A percentile compares a stretch with the other conserved stretches of the same genome.
Evolutionary conservation across 1,284 basidiomycete genomes (phyloP).

Genomic region (Ganoderma leucocontextum): DNA sequence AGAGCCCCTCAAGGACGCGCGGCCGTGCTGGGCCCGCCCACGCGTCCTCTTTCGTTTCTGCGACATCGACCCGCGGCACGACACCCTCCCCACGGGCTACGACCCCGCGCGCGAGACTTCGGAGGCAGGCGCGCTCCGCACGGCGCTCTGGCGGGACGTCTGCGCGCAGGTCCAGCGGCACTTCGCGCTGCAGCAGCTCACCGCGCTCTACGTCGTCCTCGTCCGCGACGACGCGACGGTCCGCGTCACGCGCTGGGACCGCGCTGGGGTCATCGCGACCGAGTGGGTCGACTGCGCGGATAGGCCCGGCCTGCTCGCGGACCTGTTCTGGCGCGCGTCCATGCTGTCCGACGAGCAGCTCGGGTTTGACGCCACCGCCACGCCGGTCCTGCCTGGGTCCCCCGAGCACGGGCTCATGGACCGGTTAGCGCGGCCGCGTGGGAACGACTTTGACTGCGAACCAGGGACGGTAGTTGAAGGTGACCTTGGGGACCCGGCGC

Average conservation of each 20-base stretch:
- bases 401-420: conserved; percentile 18
- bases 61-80: background rate
- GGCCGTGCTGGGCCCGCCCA: conserved; percentile 1
- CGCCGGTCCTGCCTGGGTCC: conserved; percentile 8
- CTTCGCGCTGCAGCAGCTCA: conserved; percentile 1
- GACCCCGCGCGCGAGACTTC: background rate
- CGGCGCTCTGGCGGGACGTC: background rate
- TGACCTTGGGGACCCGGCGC: background rate
- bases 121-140: background rate
- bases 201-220: conserved; percentile 1
- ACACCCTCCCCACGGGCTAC: background rate
- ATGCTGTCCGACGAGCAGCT: conserved; percentile 19
- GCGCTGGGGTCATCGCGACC: conserved; percentile 1
- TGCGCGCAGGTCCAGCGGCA: conserved; percentile 6
- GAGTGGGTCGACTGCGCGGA: conserved; percentile 1
- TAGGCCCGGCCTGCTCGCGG: conserved; percentile 1
- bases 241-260: conserved; percentile 8
- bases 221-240: background rate
- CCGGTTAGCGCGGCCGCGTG: background rate
- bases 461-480: background rate
- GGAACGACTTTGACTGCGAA: background rate
- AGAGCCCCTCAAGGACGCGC: background rate
- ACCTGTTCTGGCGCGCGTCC: conserved; percentile 16
- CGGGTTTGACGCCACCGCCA: conserved; percentile 19
- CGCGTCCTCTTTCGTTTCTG: conserved; percentile 10